phyloP scores from a whole-genome alignment of 2,329 filamentous ascomycete genomes.

The Simplicillium sp. region DNA sequence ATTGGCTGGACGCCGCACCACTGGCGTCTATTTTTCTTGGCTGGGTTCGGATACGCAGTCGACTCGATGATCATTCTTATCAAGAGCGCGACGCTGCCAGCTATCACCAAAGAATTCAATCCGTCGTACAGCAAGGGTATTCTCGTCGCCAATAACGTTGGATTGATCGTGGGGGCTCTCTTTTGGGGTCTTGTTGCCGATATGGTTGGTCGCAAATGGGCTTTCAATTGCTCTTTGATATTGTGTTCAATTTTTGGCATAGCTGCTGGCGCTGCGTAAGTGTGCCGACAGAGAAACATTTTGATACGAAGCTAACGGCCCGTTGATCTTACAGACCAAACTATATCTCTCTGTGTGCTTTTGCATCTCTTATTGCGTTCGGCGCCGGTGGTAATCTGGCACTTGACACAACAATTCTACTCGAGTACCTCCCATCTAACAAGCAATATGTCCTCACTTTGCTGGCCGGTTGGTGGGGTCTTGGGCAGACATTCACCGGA shows the following conservation, averaged over 20 bases:
- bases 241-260: slow-evolving; percentile 49
- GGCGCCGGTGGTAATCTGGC: slow-evolving; percentile 57
- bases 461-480: neutral
- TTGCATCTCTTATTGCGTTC: slow-evolving; percentile 16
- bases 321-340: slow-evolving; percentile 27
- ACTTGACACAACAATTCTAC: slow-evolving; percentile 45
- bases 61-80: slow-evolving; percentile 20
- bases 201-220: slow-evolving; percentile 52
- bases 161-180: neutral
- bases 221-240: slow-evolving; percentile 53
- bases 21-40: slow-evolving; percentile 40
- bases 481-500: slow-evolving; percentile 35
- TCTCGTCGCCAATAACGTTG: neutral
- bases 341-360: slow-evolving; percentile 49
- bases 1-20: slow-evolving; percentile 42
- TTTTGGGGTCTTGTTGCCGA: slow-evolving; percentile 30
- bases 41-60: slow-evolving; percentile 35
- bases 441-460: neutral
- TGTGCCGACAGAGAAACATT: slow-evolving; percentile 50
- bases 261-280: slow-evolving; percentile 51
- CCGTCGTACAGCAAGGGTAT: neutral
- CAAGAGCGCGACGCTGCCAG: neutral
- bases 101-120: neutral
- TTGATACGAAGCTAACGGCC: too few relatives aligned
- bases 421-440: slow-evolving; percentile 36